phyloP scores from a whole-genome alignment of 2,329 filamentous ascomycete species.

The Dactylellina sp. region DNA sequence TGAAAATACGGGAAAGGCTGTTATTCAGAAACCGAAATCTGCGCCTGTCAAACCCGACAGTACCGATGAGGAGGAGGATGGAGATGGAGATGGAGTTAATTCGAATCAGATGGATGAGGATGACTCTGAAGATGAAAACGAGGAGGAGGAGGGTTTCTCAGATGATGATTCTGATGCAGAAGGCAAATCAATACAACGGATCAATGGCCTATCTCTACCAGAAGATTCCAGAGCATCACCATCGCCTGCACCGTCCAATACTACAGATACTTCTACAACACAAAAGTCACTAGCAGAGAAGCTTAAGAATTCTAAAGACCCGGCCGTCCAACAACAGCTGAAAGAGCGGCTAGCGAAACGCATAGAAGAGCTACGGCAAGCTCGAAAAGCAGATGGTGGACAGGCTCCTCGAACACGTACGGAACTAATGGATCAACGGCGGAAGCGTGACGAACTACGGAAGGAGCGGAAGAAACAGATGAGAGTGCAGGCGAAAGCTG shows the following conservation, averaged over 20 bases:
- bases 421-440: slow-evolving; percentile 88
- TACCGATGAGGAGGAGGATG: slow-evolving; percentile 11
- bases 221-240: slow-evolving; percentile 59
- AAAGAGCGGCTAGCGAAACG: slow-evolving; percentile 82
- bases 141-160: slow-evolving; percentile 11
- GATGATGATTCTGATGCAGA: slow-evolving; percentile 33
- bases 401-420: slow-evolving; percentile 86
- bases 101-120: slow-evolving; percentile 13
- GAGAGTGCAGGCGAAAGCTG: slow-evolving; percentile 75
- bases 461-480: slow-evolving; percentile 90
- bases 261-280: slow-evolving; percentile 73
- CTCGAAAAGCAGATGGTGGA: slow-evolving; percentile 85
- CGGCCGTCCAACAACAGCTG: slow-evolving; percentile 71
- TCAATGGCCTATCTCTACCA: slow-evolving; percentile 47
- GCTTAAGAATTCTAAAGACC: slow-evolving; percentile 61
- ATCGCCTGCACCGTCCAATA: slow-evolving; percentile 72
- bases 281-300: slow-evolving; percentile 75
- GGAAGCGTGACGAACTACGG: slow-evolving; percentile 86
- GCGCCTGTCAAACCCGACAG: slow-evolving; percentile 6
- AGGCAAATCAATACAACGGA: slow-evolving; percentile 35
- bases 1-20: slow-evolving; percentile 42
- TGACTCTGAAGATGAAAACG: slow-evolving; percentile 26
- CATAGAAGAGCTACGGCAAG: slow-evolving; percentile 85
- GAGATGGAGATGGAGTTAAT: neutral
- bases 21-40: slow-evolving; percentile 31